These are phyloP conservation scores for Articulospora tetracladia DNA, from an alignment of 495 filamentous ascomycete genomes.

Conservation along the genomic window DNA sequence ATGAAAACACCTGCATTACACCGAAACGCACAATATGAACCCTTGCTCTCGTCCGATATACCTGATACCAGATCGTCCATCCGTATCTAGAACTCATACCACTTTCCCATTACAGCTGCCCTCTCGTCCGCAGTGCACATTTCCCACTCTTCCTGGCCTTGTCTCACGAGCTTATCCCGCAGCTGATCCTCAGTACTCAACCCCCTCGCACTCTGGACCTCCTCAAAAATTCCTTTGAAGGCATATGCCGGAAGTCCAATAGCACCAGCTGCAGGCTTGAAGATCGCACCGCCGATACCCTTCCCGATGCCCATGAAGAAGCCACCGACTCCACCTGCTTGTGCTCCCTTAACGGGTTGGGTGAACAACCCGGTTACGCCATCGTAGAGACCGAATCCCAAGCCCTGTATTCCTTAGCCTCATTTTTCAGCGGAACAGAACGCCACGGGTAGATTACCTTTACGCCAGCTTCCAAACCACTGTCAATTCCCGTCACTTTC, in stretches of 20 bases:
- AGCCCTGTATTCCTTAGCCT: slow-evolving; percentile 28
- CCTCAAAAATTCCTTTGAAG: slow-evolving; percentile 68
- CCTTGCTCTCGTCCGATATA: too few relatives aligned
- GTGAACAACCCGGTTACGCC: slow-evolving; percentile 67
- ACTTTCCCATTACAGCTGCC: slow-evolving; percentile 19
- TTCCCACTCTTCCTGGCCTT: slow-evolving; percentile 68
- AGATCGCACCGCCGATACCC: slow-evolving; percentile 61
- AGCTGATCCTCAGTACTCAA: slow-evolving; percentile 63
- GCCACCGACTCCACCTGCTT: slow-evolving; percentile 52
- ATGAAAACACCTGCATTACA: too few relatives aligned
- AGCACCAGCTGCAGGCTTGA: slow-evolving; percentile 36
- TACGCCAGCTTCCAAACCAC: slow-evolving; percentile 37
- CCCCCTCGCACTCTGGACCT: slow-evolving; percentile 38
- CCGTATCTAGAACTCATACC: background rate
- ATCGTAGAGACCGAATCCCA: slow-evolving; percentile 61
- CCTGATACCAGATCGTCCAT: too few relatives aligned
- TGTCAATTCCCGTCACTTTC: slow-evolving; percentile 63
- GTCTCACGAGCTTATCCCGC: slow-evolving; percentile 61
- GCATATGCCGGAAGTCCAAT: slow-evolving; percentile 66
- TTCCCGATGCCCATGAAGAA: slow-evolving; percentile 53
- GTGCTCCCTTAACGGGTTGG: slow-evolving; percentile 59
- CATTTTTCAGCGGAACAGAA: too few relatives aligned
- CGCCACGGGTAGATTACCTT: background rate
- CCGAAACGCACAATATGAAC: background rate
- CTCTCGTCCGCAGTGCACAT: slow-evolving; percentile 36